Percentiles rank a stretch among this genome's conserved stretches.
phyloP scores from a whole-genome alignment of 805 yeast species.

The Cyberlindnera mrakii region DNA sequence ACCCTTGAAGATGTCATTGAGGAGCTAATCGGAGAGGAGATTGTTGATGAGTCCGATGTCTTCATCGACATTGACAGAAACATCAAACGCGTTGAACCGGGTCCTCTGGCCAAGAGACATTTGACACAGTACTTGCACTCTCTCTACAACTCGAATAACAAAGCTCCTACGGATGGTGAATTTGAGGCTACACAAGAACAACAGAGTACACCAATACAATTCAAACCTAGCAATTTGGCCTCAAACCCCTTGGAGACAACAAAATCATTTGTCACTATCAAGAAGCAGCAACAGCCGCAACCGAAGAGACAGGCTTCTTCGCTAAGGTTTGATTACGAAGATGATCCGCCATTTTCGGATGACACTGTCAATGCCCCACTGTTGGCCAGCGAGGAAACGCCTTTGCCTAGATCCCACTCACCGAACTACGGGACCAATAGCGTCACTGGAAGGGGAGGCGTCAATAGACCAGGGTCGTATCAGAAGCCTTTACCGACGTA shows the following conservation, averaged over 20 bases:
- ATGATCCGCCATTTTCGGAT: constrained; percentile 4
- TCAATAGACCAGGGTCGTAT: not conserved
- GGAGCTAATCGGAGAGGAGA: constrained; percentile 95
- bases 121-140: constrained; percentile 64
- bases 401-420: constrained; percentile 12
- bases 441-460: not conserved
- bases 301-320: constrained; percentile 5
- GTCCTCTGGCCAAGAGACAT: constrained; percentile 66
- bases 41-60: constrained; percentile 93
- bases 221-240: constrained; percentile 49
- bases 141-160: constrained; percentile 41
- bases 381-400: not conserved
- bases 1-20: constrained; percentile 98
- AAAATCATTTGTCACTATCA: constrained; percentile 62
- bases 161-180: constrained; percentile 34
- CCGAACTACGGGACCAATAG: constrained; percentile 20
- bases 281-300: constrained; percentile 40
- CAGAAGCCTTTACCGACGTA: not conserved
- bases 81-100: constrained; percentile 71
- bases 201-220: constrained; percentile 6
- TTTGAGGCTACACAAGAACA: constrained; percentile 4
- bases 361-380: constrained; percentile 2
- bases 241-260: constrained; percentile 62
- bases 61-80: constrained; percentile 86
- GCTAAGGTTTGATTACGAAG: constrained; percentile 15